phyloP scores from a whole-genome alignment of 306 rosid species.

The Lathyrus tuberosus region DNA sequence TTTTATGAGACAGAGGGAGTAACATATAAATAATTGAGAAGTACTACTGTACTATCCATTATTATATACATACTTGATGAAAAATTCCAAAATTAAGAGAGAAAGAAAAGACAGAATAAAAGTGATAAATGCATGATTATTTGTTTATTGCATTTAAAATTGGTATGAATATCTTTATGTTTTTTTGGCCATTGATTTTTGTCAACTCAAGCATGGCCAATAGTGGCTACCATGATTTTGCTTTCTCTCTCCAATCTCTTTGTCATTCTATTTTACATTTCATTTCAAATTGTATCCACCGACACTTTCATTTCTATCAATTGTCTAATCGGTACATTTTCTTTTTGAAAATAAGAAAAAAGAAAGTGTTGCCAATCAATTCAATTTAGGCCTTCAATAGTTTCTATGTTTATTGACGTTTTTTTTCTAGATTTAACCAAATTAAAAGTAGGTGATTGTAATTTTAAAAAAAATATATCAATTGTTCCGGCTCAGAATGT shows the following conservation, averaged over 20 bases:
- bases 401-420: conserved; percentile 28
- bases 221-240: conserved; percentile 40
- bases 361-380: conserved; percentile 37
- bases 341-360: conserved; percentile 34
- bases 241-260: conserved; percentile 37
- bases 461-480: too few relatives aligned
- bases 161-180: conserved; percentile 21
- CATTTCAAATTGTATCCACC: conserved; percentile 44
- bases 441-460: conserved; percentile 24
- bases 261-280: conserved; percentile 40
- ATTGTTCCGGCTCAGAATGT: too few relatives aligned
- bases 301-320: conserved; percentile 5
- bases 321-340: conserved; percentile 30
- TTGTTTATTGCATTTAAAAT: conserved; percentile 29
- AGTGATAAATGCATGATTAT: too few relatives aligned
- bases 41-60: too few relatives aligned
- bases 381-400: conserved; percentile 29
- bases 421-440: conserved; percentile 33
- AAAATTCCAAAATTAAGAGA: too few relatives aligned
- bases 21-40: too few relatives aligned
- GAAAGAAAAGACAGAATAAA: too few relatives aligned
- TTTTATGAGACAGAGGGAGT: too few relatives aligned
- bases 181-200: conserved; percentile 38
- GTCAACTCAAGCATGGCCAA: conserved; percentile 37
- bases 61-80: not conserved